These are phyloP conservation scores for Sutorius australiensis DNA, from an alignment of 768 basidiomycete species.

Conservation along the genomic window DNA sequence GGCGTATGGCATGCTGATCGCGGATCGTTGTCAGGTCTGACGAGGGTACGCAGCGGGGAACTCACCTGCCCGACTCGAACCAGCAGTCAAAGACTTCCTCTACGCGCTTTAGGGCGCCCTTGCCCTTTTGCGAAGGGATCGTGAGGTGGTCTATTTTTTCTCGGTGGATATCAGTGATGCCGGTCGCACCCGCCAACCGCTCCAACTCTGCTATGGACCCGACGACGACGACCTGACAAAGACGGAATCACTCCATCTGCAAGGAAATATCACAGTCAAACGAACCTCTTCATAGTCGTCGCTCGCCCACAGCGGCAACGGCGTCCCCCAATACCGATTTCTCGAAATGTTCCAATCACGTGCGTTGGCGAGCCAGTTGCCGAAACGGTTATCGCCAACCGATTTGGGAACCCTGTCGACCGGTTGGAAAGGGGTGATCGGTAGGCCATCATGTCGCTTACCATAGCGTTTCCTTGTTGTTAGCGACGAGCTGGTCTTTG, in stretches of 20 bases:
- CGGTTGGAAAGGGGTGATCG: background rate
- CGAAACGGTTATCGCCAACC: slow-evolving; percentile 90
- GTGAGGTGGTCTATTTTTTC: slow-evolving; percentile 96
- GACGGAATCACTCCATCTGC: background rate
- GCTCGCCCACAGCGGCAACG: slow-evolving; percentile 93
- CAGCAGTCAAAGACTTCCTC: slow-evolving; percentile 99
- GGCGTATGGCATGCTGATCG: slow-evolving; percentile 91
- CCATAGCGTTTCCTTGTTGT: slow-evolving; percentile 92
- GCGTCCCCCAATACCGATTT: slow-evolving; percentile 99
- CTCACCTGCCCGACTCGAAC: slow-evolving; percentile 98
- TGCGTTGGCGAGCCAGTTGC: slow-evolving; percentile 97
- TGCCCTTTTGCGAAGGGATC: slow-evolving; percentile 88
- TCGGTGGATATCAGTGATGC: slow-evolving; percentile 87
- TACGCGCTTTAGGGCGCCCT: slow-evolving; percentile 81
- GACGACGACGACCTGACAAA: slow-evolving; percentile 73
- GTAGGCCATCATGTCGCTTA: slow-evolving; percentile 27
- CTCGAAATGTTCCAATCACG: slow-evolving; percentile 99
- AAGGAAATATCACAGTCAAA: background rate
- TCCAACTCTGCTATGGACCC: slow-evolving; percentile 89
- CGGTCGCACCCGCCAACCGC: slow-evolving; percentile 73
- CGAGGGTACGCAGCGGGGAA: background rate
- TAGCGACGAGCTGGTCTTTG: slow-evolving; percentile 80
- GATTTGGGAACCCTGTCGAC: slow-evolving; percentile 80
- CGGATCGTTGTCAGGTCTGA: background rate
- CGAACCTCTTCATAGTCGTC: slow-evolving; percentile 83